Evolutionary conservation across 1,139 yeast genomes (phyloP), one percentile per base, ranked within the genome.

Genomic region (Yamadazyma blattariae): DNA sequence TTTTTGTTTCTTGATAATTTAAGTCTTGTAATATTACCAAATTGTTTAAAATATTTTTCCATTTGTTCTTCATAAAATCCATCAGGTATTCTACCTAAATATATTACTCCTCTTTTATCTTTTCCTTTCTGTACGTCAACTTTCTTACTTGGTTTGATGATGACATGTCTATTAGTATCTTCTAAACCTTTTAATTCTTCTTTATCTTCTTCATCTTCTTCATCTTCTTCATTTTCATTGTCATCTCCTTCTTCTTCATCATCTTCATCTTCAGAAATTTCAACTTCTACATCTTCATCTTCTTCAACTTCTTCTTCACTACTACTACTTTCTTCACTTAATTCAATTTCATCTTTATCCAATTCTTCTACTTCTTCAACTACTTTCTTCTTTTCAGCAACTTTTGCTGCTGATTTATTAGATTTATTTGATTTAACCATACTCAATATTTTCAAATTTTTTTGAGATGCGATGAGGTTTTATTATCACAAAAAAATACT

Each of bases 31-130:
- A 92, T 80, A 30, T 77, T 79, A 40, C 98, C 98, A 64, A 92
- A 92, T 64, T 92, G 98, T 35, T 77, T 63, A 57, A 92, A 92
- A 64, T 92, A 92, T 52, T 77, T 74, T 45, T 74, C 74, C 74
- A 84, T 71, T 63, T 92, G 96, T 27, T 64, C 68, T 61, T 92
- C 97, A 52, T 88, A 82, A 67, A 92, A 89, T 34, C 96, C 96
- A 49, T 82, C 81, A 29, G 98, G 98, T 47, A 92, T 74, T 57
- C 97, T 79, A 35, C 97, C 97, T 30, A 92, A 75, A 60, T 90
- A 92, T 43, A 92, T 68, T 36, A 88, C 87, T 26, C 95, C 94
- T 25, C 71, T 61, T 23, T 50, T 52, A 29, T 49, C 56, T 23
- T 59, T 41, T 26, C 35, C 22, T 24, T 47, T 55, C 33, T 38